A percentile compares a stretch with the other conserved stretches of the same genome.
These are phyloP conservation scores for Fraxinus floribunda DNA, from an alignment of 305 asterid genomes.

Conservation along the genomic window DNA sequence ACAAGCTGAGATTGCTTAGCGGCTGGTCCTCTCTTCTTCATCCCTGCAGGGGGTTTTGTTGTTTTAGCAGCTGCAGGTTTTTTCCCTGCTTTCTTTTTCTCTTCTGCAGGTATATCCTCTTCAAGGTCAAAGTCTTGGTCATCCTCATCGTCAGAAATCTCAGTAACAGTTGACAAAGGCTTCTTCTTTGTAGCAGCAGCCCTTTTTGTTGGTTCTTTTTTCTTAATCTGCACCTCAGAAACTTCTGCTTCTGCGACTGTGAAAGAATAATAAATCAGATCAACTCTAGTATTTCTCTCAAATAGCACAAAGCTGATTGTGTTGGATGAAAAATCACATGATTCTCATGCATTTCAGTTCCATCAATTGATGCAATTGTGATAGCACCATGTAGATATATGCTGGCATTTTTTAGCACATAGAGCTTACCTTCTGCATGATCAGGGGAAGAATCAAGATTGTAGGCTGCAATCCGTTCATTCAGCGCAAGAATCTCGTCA, in stretches of 20 bases:
- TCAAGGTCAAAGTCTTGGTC: conserved; percentile 48
- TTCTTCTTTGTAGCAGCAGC: conserved; percentile 61
- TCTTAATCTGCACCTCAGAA: conserved; percentile 31
- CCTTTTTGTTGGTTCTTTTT: conserved; percentile 52
- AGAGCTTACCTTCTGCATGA: conserved; percentile 51
- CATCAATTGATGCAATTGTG: neutral
- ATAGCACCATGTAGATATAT: neutral
- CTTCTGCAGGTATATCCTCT: conserved; percentile 21
- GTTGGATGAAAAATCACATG: neutral
- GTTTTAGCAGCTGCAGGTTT: conserved; percentile 45
- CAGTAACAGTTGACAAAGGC: conserved; percentile 35
- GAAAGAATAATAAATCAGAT: neutral
- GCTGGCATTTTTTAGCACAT: neutral
- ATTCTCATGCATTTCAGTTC: neutral
- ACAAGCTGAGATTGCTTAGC: neutral
- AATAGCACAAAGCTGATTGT: neutral
- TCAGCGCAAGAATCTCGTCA: conserved; percentile 58
- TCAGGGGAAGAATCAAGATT: conserved; percentile 86
- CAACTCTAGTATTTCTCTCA: neutral
- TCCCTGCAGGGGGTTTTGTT: conserved; percentile 54
- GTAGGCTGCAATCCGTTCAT: conserved; percentile 79
- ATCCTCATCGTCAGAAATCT: conserved; percentile 48
- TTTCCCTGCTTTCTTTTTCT: conserved; percentile 56
- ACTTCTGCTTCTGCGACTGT: conserved; percentile 56
- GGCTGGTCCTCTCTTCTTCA: conserved; percentile 36